Base-by-base conservation (phyloP, 2,329 filamentous ascomycete species). In the Aspergillus fischeri region DNA sequence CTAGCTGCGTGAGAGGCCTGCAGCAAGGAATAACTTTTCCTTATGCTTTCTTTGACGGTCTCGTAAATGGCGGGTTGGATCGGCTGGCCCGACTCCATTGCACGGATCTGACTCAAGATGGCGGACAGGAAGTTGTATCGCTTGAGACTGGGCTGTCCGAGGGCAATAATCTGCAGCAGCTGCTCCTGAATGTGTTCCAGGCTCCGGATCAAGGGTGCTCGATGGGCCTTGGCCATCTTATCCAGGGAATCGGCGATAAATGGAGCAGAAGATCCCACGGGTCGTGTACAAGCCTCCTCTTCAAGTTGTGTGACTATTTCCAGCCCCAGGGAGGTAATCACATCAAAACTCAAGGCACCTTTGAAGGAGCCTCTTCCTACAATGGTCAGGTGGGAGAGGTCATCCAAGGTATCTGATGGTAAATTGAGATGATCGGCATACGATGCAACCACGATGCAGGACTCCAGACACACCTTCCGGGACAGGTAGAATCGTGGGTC, bases 261-360 rank as follows among this genome's bases (percentile, higher is more conserved):
- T 20, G 24, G 38, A 21, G 38, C 3, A 42, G 38, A n/a, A n/a
- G 38, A n/a, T 42, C 38, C 38, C 38, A 27, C 41, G n/a, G 49
- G 27, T 21, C 45, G 48, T 25, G 50, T 28, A 11, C 54, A 55
- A 44, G 24, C 48, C 28, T 54, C 55, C 50, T 69, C 65, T 51
- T 64, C 66, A n/a, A 67, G 51, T 42, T 69, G 65, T n/a, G 59
- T 61, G 32, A 62, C 52, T 25, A 66, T 51, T 51, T 69, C 65
- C 10, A 66, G 51, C 17, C 65, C 60, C 17, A 67, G 32, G 11
- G 38, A 42, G 17, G 38, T 42, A 7, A 17, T 42, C 38, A 42
- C 38, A 42, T 42, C 38, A n/a, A 42, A 42, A 7, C 38, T 42
- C 17, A 42, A 42, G 38, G 38, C 38, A n/a, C 38, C 38, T 42